These are phyloP conservation scores for Diplocarpon rosae DNA, from an alignment of 2,329 filamentous ascomycete species.

Conservation along the genomic window DNA sequence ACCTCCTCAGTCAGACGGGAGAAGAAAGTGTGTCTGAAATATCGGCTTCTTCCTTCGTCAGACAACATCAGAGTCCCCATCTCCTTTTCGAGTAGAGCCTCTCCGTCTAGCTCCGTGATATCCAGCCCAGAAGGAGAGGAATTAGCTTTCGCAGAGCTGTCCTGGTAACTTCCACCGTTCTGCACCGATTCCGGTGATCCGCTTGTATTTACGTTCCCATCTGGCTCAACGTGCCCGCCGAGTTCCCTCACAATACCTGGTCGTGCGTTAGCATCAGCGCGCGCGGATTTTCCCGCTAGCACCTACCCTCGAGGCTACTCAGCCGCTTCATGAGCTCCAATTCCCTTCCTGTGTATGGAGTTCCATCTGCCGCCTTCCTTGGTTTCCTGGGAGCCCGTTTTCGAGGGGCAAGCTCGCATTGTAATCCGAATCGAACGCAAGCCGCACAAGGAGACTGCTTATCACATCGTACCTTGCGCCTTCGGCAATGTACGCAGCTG, in stretches of 20 bases:
- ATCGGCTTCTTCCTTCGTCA: slow-evolving; percentile 31
- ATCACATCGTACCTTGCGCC: slow-evolving; percentile 5
- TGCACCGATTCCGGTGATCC: too few relatives aligned
- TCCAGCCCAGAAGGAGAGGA: neutral
- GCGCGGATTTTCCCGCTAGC: neutral
- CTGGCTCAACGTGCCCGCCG: neutral
- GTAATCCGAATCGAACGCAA: slow-evolving; percentile 3
- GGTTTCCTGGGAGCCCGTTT: slow-evolving; percentile 4
- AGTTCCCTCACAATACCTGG: slow-evolving; percentile 1
- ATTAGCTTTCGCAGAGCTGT: too few relatives aligned
- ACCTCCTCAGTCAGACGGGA: slow-evolving; percentile 45
- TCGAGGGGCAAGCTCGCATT: slow-evolving; percentile 5
- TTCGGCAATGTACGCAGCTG: slow-evolving; percentile 5
- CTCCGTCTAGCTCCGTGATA: neutral
- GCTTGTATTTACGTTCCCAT: neutral
- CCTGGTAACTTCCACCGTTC: neutral
- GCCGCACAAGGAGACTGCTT: slow-evolving; percentile 5
- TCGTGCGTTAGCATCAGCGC: neutral
- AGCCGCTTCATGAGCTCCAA: slow-evolving; percentile 4
- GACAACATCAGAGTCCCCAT: slow-evolving; percentile 39
- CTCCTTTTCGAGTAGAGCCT: slow-evolving; percentile 24
- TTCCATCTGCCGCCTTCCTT: neutral
- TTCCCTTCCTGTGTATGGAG: neutral
- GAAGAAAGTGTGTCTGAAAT: slow-evolving; percentile 44
- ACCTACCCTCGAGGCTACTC: slow-evolving; percentile 4